Evolutionary conservation across 1,284 basidiomycete species (phyloP).

Genomic region (Pholiota adiposa): DNA sequence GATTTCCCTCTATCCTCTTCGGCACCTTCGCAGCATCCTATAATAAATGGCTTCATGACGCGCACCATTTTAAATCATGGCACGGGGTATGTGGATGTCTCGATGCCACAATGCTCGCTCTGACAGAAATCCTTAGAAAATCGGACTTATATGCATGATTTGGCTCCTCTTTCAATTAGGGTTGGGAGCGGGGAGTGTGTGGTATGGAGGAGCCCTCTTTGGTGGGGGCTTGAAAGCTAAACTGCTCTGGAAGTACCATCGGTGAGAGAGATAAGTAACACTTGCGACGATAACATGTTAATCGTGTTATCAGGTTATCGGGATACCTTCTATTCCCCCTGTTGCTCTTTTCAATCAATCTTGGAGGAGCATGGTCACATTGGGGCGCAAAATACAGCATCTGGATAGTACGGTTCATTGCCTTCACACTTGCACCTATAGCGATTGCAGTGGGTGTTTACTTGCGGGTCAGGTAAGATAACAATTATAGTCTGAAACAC

Average conservation of each 20-base stretch:
- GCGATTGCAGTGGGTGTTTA: slow-evolving; percentile 43
- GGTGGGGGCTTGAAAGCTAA: slow-evolving; percentile 72
- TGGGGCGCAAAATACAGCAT: slow-evolving; percentile 50
- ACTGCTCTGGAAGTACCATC: slow-evolving; percentile 75
- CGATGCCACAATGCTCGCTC: background rate
- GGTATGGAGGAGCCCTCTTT: slow-evolving; percentile 65
- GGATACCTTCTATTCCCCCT: slow-evolving; percentile 66
- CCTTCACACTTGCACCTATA: slow-evolving; percentile 58
- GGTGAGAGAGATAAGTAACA: slow-evolving; percentile 41
- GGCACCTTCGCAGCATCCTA: slow-evolving; percentile 59
- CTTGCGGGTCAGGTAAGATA: slow-evolving; percentile 49
- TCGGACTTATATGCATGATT: slow-evolving; percentile 56
- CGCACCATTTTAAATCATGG: slow-evolving; percentile 65
- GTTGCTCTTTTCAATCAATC: slow-evolving; percentile 57
- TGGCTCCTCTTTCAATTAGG: slow-evolving; percentile 61
- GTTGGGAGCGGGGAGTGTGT: slow-evolving; percentile 70
- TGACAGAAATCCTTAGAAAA: slow-evolving; percentile 39
- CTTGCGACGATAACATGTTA: background rate
- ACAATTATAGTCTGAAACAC: background rate
- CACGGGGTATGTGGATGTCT: slow-evolving; percentile 58
- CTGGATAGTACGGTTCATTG: slow-evolving; percentile 47
- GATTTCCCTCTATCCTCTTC: slow-evolving; percentile 54
- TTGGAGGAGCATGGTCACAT: slow-evolving; percentile 68
- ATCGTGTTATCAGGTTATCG: slow-evolving; percentile 48
- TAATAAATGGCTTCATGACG: slow-evolving; percentile 53